Evolutionary conservation across 2,329 filamentous ascomycete genomes (phyloP).

Genomic region (Colletotrichum spaethianum): DNA sequence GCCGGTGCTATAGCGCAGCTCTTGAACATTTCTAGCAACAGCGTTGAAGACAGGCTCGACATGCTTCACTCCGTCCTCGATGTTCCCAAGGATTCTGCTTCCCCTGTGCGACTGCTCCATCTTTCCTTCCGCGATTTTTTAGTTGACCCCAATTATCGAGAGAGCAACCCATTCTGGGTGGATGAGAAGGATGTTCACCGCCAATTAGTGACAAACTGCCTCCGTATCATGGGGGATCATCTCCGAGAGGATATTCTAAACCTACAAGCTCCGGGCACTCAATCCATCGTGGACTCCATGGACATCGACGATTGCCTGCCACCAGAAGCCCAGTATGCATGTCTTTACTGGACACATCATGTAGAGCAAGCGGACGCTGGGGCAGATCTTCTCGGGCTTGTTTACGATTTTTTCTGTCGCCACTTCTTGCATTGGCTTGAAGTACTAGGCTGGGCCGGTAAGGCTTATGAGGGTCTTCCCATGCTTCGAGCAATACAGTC

Average conservation of each 20-base stretch:
- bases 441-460: slow-evolving; percentile 52
- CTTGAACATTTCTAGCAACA: background rate
- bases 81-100: background rate
- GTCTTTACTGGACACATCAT: background rate
- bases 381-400: slow-evolving; percentile 38
- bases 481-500: background rate
- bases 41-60: background rate
- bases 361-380: background rate
- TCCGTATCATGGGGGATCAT: background rate
- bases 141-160: background rate
- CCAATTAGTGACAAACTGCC: background rate
- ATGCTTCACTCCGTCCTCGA: background rate
- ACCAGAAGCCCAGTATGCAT: background rate
- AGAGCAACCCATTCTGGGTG: background rate
- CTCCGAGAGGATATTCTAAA: background rate
- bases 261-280: background rate
- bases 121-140: background rate
- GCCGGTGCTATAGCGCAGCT: background rate
- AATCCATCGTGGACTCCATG: background rate
- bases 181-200: background rate
- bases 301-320: background rate
- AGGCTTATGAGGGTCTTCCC: slow-evolving; percentile 20
- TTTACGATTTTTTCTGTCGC: slow-evolving; percentile 52
- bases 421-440: slow-evolving; percentile 61
- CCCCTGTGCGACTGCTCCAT: background rate